Conservation (phyloP, 805 yeast species). For the Monosporozyma unispora region DNA sequence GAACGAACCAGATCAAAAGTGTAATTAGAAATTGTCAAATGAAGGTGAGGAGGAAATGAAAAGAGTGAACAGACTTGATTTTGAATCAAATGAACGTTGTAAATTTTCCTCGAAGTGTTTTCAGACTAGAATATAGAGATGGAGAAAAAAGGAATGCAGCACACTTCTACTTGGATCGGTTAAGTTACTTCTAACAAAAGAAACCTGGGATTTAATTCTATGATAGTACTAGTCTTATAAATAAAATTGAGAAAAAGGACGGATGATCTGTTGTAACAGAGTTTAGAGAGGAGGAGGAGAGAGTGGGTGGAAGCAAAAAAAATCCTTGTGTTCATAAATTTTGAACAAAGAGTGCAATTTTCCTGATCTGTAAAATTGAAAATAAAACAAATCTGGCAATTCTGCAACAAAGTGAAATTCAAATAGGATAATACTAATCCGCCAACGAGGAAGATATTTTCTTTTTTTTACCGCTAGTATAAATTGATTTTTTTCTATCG, state of each 20-base stretch:
- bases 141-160: not conserved
- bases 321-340: not conserved
- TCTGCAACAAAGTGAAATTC: not conserved
- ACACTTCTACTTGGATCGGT: not conserved
- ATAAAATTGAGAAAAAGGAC: not conserved
- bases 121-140: not conserved
- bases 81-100: not conserved
- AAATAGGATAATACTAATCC: not conserved
- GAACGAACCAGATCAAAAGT: not conserved
- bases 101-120: not conserved
- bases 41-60: not conserved
- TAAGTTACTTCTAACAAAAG: not conserved
- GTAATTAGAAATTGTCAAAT: not conserved
- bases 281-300: not conserved
- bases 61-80: not conserved
- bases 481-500: not conserved
- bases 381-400: constrained; percentile 1
- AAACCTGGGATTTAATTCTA: not conserved
- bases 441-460: not conserved
- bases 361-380: constrained; percentile 2
- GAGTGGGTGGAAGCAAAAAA: not conserved
- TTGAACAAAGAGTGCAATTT: not conserved
- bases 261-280: not conserved
- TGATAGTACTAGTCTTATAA: not conserved
- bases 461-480: not conserved